Percentiles rank a stretch among this genome's conserved stretches.
Conservation (phyloP, 2,329 filamentous ascomycete species). For the Penicillium sp. region DNA sequence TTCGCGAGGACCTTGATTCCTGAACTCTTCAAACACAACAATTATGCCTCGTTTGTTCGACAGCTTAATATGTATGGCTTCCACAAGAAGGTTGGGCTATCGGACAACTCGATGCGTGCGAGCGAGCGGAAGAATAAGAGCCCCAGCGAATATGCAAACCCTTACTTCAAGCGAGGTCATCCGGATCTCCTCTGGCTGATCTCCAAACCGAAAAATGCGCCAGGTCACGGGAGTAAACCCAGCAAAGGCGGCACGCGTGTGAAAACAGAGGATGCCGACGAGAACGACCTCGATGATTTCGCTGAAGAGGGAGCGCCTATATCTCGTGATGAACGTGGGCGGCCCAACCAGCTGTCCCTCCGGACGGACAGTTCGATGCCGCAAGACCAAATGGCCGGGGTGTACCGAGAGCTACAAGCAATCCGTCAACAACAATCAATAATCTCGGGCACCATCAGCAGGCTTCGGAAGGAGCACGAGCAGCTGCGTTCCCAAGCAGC, state of each 20-base stretch:
- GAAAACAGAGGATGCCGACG: slow-evolving; percentile 65
- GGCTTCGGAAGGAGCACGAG: slow-evolving; percentile 82
- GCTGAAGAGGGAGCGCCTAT: slow-evolving; percentile 45
- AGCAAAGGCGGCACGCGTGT: slow-evolving; percentile 43
- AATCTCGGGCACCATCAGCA: slow-evolving; percentile 80
- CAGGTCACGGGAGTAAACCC: slow-evolving; percentile 58
- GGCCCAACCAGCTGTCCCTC: slow-evolving; percentile 50
- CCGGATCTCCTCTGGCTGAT: slow-evolving; percentile 95
- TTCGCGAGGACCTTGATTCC: slow-evolving; percentile 75
- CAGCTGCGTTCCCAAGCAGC: slow-evolving; percentile 86
- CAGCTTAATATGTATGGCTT: slow-evolving; percentile 71
- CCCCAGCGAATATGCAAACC: slow-evolving; percentile 96
- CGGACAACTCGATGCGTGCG: slow-evolving; percentile 96
- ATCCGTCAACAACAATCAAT: slow-evolving; percentile 84
- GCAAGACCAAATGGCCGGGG: slow-evolving; percentile 74
- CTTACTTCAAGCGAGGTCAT: slow-evolving; percentile 90
- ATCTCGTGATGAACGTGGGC: slow-evolving; percentile 38
- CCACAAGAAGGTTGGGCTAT: slow-evolving; percentile 78
- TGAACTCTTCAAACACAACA: slow-evolving; percentile 79
- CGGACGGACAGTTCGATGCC: slow-evolving; percentile 52
- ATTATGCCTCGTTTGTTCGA: slow-evolving; percentile 76
- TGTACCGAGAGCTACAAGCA: slow-evolving; percentile 79
- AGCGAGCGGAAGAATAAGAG: slow-evolving; percentile 98
- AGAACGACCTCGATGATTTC: slow-evolving; percentile 65
- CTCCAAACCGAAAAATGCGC: slow-evolving; percentile 84